A percentile compares a stretch with the other conserved stretches of the same genome.
phyloP scores from a whole-genome alignment of 352 stramenopile genomes.

The Globisporangium iwayamae region DNA sequence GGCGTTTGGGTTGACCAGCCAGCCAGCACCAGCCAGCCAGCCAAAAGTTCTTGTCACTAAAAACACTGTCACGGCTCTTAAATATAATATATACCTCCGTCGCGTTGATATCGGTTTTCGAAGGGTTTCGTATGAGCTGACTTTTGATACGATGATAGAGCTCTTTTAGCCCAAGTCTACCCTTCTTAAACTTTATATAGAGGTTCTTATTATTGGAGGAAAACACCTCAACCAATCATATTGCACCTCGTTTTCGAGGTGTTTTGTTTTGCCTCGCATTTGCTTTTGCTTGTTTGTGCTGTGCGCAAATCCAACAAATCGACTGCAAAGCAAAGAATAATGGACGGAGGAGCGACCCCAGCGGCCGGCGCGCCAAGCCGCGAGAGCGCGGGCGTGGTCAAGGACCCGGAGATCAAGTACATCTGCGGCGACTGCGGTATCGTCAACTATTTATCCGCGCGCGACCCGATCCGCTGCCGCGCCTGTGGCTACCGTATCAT shows the following conservation, averaged over 20 bases:
- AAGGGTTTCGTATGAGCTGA: background rate
- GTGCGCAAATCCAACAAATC: background rate
- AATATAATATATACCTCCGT: background rate
- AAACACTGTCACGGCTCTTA: background rate
- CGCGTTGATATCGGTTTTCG: background rate
- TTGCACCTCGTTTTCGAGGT: conserved; percentile 11
- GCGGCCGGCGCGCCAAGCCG: conserved; percentile 48
- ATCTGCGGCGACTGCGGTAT: conserved; percentile 96
- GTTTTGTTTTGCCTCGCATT: background rate
- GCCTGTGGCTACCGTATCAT: conserved; percentile 97
- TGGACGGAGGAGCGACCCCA: conserved; percentile 81
- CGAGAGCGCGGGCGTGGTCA: conserved; percentile 53
- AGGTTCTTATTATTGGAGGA: background rate
- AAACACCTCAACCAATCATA: conserved; percentile 12
- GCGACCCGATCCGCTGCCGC: conserved; percentile 94
- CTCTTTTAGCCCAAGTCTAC: background rate
- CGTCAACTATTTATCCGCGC: conserved; percentile 93
- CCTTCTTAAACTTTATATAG: background rate
- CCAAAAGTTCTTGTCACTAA: background rate
- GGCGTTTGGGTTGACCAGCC: conserved; percentile 8
- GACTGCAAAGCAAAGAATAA: conserved; percentile 18
- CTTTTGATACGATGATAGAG: no score
- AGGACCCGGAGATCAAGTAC: conserved; percentile 94
- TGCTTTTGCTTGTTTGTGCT: background rate
- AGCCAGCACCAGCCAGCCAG: conserved; percentile 27